Conservation (phyloP, 208 protist genomes). For the Trypanosoma conorhini region DNA sequence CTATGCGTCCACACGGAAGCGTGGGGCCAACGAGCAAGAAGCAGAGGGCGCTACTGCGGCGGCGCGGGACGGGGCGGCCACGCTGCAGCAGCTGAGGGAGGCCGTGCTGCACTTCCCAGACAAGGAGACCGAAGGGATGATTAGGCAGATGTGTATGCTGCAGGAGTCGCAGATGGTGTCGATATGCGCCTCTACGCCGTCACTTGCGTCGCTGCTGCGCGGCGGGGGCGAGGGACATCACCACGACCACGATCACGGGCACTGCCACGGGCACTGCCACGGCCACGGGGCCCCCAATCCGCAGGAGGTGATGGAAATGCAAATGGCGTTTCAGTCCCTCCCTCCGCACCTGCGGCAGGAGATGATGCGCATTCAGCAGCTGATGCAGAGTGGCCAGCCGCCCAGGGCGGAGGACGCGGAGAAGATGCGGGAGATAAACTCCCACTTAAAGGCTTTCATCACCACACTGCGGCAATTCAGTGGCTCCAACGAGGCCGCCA, state of each 20-base stretch:
- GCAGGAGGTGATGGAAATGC: conserved; percentile 54
- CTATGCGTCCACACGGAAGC: conserved; percentile 4
- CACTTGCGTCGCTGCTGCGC: conserved; percentile 27
- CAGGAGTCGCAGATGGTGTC: conserved; percentile 57
- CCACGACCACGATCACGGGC: conserved; percentile 34
- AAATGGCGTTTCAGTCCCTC: conserved; percentile 75
- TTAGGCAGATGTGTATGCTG: conserved; percentile 62
- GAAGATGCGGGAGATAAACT: conserved; percentile 77
- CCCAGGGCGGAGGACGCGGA: conserved; percentile 60
- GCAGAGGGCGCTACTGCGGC: not conserved
- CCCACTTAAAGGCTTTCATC: conserved; percentile 77
- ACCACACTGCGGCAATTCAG: conserved; percentile 71
- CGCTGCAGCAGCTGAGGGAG: conserved; percentile 47
- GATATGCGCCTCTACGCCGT: conserved; percentile 41
- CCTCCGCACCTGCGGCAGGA: conserved; percentile 48
- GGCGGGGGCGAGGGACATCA: not conserved
- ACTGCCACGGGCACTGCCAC: conserved; percentile 6
- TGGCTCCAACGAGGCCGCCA: not conserved
- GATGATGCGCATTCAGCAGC: conserved; percentile 59
- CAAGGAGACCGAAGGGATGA: conserved; percentile 44
- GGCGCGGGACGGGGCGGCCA: conserved; percentile 27
- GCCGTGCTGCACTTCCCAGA: conserved; percentile 68
- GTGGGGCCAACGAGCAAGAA: not conserved
- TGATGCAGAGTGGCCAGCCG: conserved; percentile 49
- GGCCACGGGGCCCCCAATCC: conserved; percentile 27